Evolutionary conservation across 2,329 filamentous ascomycete genomes (phyloP), one percentile per base, ranked within the genome.

Genomic region (Verticillium klebahnii): DNA sequence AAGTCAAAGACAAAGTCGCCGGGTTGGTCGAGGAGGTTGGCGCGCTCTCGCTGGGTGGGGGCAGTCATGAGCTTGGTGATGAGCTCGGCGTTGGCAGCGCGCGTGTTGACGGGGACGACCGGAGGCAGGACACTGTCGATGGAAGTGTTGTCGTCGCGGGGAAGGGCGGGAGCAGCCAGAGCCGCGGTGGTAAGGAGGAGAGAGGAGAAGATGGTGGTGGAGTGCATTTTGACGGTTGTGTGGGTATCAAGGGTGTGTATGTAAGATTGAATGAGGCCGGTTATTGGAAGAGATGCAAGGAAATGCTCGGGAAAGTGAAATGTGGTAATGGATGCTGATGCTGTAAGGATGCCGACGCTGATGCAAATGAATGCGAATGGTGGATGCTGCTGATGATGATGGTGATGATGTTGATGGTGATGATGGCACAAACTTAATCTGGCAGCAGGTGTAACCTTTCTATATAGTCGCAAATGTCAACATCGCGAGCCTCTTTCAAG

Each of bases 1-100:
- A 80, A 80, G 70, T 79, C 72, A 67, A 79, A 80, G 65, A 78
- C 68, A 66, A 75, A 79, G 64, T 79, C 73, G 39, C 73, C 73
- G 11, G 72, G 71, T 62, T 73, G 67, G 67, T 71, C 65, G 56
- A 71, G 69, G 8, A 76, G 68, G 59, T 66, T 68, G 67, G 69
- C 63, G n/a, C 73, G 72, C 3, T 75, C 71, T 25, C 60, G 62
- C 32, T 73, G 70, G 0, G 73, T 75, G 0, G 73, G 66, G 5
- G 68, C 69, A 65, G 76, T 74, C 58, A 80, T 67, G 15, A 77
- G 76, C 63, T 79, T 72, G 66, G 80, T 77, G 61, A 82, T 71
- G 58, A 82, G 77, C 39, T 71, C 69, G 67, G 82, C 82, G 4
- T 80, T 77, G 0, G 78, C 66, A 11, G 78, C 77, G 17, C 77